Percentiles rank a stretch among this genome's conserved stretches.
Evolutionary conservation across 768 basidiomycete species (phyloP).

Genomic region (Gloeostereum incarnatum): DNA sequence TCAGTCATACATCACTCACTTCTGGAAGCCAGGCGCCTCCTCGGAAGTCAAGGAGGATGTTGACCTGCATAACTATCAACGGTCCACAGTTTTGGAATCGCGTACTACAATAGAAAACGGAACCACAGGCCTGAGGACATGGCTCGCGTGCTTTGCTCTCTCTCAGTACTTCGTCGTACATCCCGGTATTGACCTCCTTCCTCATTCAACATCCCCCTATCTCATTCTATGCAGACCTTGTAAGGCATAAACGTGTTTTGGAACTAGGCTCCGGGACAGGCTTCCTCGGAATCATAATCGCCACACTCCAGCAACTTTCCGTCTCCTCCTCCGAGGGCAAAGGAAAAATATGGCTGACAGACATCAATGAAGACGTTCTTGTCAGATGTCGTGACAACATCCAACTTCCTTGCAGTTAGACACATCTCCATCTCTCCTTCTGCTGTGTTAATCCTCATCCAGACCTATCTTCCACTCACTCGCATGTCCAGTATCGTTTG

Average conservation of each 20-base stretch:
- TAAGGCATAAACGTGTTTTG: slow-evolving; percentile 39
- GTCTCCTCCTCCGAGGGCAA: slow-evolving; percentile 1
- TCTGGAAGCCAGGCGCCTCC: slow-evolving; percentile 31
- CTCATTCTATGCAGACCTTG: slow-evolving; percentile 25
- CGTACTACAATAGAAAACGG: slow-evolving; percentile 65
- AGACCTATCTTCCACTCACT: slow-evolving; percentile 51
- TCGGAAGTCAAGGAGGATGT: slow-evolving; percentile 3
- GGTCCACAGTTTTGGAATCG: slow-evolving; percentile 61
- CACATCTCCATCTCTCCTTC: not conserved
- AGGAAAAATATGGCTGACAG: slow-evolving; percentile 42
- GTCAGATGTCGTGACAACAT: slow-evolving; percentile 51
- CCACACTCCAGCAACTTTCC: slow-evolving; percentile 38
- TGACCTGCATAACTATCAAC: slow-evolving; percentile 22
- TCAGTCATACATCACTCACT: slow-evolving; percentile 58
- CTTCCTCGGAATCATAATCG: slow-evolving; percentile 60
- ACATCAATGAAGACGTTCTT: slow-evolving; percentile 57
- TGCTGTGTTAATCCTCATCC: not conserved
- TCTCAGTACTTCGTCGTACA: slow-evolving; percentile 50
- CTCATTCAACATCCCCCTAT: not conserved
- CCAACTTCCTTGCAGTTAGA: slow-evolving; percentile 60
- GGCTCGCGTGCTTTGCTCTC: slow-evolving; percentile 63
- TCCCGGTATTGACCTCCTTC: slow-evolving; percentile 31
- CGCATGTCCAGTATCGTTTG: slow-evolving; percentile 29
- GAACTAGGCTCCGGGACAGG: slow-evolving; percentile 74
- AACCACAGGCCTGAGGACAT: slow-evolving; percentile 74